Percentiles rank a stretch among this genome's conserved stretches.
These are phyloP conservation scores for Carex pumila DNA, from an alignment of 176 grass and related monocot genomes.

Conservation along the genomic window DNA sequence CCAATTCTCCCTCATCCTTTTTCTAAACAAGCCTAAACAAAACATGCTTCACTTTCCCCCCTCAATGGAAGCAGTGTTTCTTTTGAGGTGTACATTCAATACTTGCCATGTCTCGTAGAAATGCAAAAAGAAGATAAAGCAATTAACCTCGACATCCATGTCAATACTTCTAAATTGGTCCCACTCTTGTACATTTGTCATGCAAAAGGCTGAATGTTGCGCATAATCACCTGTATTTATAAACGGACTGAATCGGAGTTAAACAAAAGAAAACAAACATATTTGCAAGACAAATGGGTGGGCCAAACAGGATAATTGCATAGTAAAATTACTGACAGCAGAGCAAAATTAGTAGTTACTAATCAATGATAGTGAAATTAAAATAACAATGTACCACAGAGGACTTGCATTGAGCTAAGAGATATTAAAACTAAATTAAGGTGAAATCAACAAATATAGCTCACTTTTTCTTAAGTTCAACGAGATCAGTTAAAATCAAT, in stretches of 20 bases:
- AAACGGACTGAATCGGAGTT: slow-evolving; percentile 5
- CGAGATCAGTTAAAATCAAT: neutral
- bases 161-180: slow-evolving; percentile 81
- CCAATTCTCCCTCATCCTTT: neutral
- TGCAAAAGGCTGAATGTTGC: slow-evolving; percentile 69
- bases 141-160: slow-evolving; percentile 69
- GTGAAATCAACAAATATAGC: neutral
- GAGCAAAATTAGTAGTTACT: neutral
- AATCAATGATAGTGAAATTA: neutral
- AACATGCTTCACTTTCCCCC: neutral
- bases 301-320: neutral
- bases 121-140: neutral
- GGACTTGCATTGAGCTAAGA: neutral
- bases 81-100: neutral
- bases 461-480: neutral
- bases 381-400: neutral
- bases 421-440: neutral
- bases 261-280: neutral
- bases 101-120: neutral
- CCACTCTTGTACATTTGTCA: slow-evolving; percentile 67
- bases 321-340: neutral
- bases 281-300: neutral
- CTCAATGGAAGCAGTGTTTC: neutral
- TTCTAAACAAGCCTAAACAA: neutral
- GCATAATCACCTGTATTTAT: slow-evolving; percentile 47